Evolutionary conservation across 192 early-diverging fungal genomes (phyloP).

Genomic region (Thamnidium elegans): DNA sequence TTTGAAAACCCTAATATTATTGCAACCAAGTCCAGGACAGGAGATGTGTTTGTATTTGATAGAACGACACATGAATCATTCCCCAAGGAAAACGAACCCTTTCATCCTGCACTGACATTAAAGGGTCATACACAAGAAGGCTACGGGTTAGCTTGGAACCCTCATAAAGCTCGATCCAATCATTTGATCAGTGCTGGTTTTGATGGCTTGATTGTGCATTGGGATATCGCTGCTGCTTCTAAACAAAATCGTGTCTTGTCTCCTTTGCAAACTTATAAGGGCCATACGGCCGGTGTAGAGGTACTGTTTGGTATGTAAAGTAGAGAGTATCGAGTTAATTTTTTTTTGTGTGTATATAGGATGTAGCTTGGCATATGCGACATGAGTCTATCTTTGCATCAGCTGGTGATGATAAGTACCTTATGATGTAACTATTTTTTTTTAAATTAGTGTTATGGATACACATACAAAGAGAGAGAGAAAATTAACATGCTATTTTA

Average conservation of each 20-base stretch:
- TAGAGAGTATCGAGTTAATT: background rate
- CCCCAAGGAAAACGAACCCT: conserved; percentile 72
- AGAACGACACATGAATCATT: conserved; percentile 82
- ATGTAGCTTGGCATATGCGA: conserved; percentile 89
- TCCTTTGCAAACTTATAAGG: conserved; percentile 74
- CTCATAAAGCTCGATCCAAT: conserved; percentile 57
- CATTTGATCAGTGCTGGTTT: conserved; percentile 87
- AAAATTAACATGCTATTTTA: background rate
- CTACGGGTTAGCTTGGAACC: conserved; percentile 94
- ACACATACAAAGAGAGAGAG: background rate
- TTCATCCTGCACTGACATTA: conserved; percentile 83
- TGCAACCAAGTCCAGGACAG: conserved; percentile 87
- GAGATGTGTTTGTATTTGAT: conserved; percentile 97
- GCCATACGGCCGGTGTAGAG: conserved; percentile 91
- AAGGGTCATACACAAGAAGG: conserved; percentile 92
- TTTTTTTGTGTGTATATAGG: conserved; percentile 42
- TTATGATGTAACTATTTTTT: conserved; percentile 70
- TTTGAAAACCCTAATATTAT: conserved; percentile 94
- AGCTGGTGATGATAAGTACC: conserved; percentile 91
- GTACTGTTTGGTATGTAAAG: conserved; percentile 27
- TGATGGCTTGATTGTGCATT: conserved; percentile 88
- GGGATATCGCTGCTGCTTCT: conserved; percentile 82
- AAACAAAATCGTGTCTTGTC: conserved; percentile 76
- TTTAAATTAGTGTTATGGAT: background rate
- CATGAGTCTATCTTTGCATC: conserved; percentile 91